Base-by-base conservation (phyloP, 2,329 filamentous ascomycete genomes). In the Helotiales sp. region DNA sequence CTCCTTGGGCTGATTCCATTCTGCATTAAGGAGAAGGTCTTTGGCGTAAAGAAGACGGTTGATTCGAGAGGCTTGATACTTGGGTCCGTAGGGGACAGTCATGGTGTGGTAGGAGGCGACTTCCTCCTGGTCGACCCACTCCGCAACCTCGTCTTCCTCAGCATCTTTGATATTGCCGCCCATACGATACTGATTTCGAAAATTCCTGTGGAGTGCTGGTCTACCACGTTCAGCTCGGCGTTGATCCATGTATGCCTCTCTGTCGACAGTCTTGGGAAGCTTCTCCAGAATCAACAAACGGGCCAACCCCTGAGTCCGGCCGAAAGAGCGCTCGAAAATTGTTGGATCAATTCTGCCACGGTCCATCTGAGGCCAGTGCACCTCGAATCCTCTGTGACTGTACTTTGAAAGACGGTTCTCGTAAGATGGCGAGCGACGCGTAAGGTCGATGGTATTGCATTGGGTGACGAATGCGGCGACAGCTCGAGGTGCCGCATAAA, bases 331-430 rank as follows among this genome's bases (percentile, higher is more conserved):
- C 78, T 97, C 93, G 69, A 92, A 96, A 58, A 97, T 93, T 24
- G 92, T 96, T 5, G 93, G 93, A 73, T 97, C 93, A 63, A 97
- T 82, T 11, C 87, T 86, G n/a, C 86, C 86, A 20, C 93, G 87
- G 69, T 96, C 90, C 15, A 96, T 82, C 10, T 88, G 83, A 1
- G 90, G 85, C 89, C 92, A 97, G 77, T 91, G 91, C 0, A 95
- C 87, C 78, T 97, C 93, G 71, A 97, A 97, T 17, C 92, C 92
- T 50, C 93, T 84, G 75, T 91, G 91, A 15, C 91, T 91, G 77
- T 97, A 95, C 77, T 96, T 96, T 17, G 91, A 92, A 13, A 96
- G 84, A 10, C 93, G 89, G 71, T 93, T 96, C 75, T 97, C 93
- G 72, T 97, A 97, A 0, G 92, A 96, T 0, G 93, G 92, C 20